Evolutionary conservation across 2,329 filamentous ascomycete genomes (phyloP).

Genomic region (Seiridium cupressi): DNA sequence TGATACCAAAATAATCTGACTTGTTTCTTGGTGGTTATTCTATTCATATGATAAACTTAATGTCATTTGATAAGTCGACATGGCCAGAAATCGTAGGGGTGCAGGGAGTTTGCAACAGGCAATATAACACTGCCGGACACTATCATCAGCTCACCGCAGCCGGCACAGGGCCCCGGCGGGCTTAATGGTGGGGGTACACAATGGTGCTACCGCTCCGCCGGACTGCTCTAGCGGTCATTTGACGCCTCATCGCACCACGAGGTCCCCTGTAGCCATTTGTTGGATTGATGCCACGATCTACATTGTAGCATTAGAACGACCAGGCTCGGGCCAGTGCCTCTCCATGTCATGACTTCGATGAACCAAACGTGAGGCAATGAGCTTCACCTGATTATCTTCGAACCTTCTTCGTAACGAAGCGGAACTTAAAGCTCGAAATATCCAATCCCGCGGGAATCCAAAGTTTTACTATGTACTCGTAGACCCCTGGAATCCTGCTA

Average conservation of each 20-base stretch:
- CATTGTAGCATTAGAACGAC: background rate
- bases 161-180: background rate
- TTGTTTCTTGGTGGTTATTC: background rate
- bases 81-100: no score
- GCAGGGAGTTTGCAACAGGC: no score
- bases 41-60: no score
- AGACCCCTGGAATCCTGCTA: background rate
- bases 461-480: background rate
- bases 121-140: background rate
- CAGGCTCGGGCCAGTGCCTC: background rate
- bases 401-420: no score
- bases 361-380: no score
- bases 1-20: background rate
- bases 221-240: constrained; percentile 4
- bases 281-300: background rate
- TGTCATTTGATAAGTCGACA: no score
- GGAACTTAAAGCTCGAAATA: no score
- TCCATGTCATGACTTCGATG: no score
- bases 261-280: background rate
- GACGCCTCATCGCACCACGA: constrained; percentile 1
- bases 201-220: background rate
- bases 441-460: background rate
- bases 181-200: background rate
- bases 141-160: background rate
- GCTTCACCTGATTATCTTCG: no score